Evolutionary conservation across 768 basidiomycete genomes (phyloP).

Genomic region (Gloeostereum incarnatum): DNA sequence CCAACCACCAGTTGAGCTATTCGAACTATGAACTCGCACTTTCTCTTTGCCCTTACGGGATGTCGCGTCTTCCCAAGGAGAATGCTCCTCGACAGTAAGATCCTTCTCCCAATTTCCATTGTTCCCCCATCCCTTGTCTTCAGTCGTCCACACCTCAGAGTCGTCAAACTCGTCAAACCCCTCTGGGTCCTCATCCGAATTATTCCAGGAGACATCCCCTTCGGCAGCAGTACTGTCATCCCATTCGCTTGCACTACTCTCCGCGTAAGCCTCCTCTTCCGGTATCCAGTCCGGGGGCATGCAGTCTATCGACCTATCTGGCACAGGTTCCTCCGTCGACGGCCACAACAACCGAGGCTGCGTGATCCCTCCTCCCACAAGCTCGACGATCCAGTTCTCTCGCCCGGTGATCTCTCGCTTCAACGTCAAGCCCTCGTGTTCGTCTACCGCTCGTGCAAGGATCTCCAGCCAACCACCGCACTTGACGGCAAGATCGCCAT

Average conservation of each 20-base stretch:
- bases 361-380: constrained; percentile 24
- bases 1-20: constrained; percentile 30
- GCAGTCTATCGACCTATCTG: constrained; percentile 24
- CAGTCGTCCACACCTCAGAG: constrained; percentile 3
- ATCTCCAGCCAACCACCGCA: constrained; percentile 61
- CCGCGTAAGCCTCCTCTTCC: constrained; percentile 20
- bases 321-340: constrained; percentile 5
- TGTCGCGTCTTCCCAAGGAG: too few relatives aligned
- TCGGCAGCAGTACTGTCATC: constrained; percentile 23
- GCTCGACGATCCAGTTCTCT: constrained; percentile 34
- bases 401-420: constrained; percentile 23
- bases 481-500: constrained; percentile 29
- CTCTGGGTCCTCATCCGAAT: constrained; percentile 23
- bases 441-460: constrained; percentile 36
- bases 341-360: constrained; percentile 20
- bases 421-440: constrained; percentile 27
- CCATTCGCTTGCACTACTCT: constrained; percentile 17
- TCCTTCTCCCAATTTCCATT: constrained; percentile 4
- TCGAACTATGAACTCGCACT: constrained; percentile 15
- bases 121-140: constrained; percentile 7
- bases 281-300: constrained; percentile 38
- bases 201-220: constrained; percentile 31
- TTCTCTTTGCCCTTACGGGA: not conserved
- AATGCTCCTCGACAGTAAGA: constrained; percentile 1
- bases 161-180: constrained; percentile 12